These are phyloP conservation scores for Scedosporium aurantiacum DNA, from an alignment of 2,329 filamentous ascomycete genomes.

Conservation along the genomic window DNA sequence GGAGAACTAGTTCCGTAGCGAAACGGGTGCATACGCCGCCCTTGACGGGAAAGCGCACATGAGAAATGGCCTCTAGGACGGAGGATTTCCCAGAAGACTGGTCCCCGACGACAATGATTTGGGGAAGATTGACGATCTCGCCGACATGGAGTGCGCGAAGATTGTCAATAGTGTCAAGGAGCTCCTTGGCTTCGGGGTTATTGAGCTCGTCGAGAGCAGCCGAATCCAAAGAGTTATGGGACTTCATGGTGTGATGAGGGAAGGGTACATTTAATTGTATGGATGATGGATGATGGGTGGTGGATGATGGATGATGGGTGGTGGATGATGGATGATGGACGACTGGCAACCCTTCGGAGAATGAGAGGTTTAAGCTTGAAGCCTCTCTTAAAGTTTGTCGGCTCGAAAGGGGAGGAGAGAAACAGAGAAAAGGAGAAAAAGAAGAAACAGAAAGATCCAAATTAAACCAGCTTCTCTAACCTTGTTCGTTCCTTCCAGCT, in stretches of 20 bases:
- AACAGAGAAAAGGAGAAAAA: no score
- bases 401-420: no score
- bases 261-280: neutral
- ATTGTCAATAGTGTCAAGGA: conserved; percentile 42
- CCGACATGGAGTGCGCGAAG: conserved; percentile 38
- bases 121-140: conserved; percentile 35
- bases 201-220: conserved; percentile 29
- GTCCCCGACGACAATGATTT: conserved; percentile 48
- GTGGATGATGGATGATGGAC: no score
- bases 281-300: no score
- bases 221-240: conserved; percentile 10
- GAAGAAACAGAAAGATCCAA: no score
- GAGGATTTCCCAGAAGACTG: conserved; percentile 54
- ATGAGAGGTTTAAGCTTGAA: no score
- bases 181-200: conserved; percentile 27
- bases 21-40: conserved; percentile 48
- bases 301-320: no score
- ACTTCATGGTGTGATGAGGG: neutral
- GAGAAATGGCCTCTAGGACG: conserved; percentile 51
- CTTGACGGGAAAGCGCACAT: conserved; percentile 47
- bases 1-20: conserved; percentile 47
- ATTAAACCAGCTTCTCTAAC: no score
- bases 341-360: no score
- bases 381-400: no score
- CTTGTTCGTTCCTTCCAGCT: no score